Evolutionary conservation across 495 filamentous ascomycete species (phyloP).

Genomic region (Oidiodendron maius): DNA sequence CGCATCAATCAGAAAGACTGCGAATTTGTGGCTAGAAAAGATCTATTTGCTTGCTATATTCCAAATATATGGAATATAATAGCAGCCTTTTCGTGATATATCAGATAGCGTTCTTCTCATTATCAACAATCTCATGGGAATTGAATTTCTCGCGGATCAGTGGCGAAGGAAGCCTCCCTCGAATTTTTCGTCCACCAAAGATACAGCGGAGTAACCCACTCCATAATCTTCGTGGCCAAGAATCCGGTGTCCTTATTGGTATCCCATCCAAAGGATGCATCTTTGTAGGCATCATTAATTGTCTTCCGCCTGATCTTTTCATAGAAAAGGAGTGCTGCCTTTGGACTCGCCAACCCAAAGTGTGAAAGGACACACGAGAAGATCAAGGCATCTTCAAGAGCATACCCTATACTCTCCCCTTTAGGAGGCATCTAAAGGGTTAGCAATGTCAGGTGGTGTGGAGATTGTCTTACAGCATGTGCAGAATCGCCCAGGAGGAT

Average conservation of each 20-base stretch:
- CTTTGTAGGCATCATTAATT: conserved; percentile 47
- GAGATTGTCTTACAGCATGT: conserved; percentile 44
- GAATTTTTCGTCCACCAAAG: too few relatives aligned
- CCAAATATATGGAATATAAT: too few relatives aligned
- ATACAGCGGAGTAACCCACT: conserved; percentile 29
- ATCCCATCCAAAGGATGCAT: conserved; percentile 38
- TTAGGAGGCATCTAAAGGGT: conserved; percentile 49
- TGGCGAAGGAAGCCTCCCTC: too few relatives aligned
- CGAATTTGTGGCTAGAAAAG: too few relatives aligned
- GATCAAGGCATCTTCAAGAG: conserved; percentile 55
- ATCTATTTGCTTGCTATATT: too few relatives aligned
- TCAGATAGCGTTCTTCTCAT: too few relatives aligned
- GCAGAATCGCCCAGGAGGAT: conserved; percentile 53
- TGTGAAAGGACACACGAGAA: conserved; percentile 43
- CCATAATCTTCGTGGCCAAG: conserved; percentile 29
- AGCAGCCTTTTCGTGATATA: too few relatives aligned
- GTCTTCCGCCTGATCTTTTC: conserved; percentile 41
- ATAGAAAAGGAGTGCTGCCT: conserved; percentile 44
- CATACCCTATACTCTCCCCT: conserved; percentile 55
- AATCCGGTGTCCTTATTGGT: conserved; percentile 35
- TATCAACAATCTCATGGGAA: too few relatives aligned
- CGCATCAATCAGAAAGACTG: too few relatives aligned
- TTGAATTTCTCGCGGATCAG: too few relatives aligned
- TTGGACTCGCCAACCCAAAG: conserved; percentile 23
- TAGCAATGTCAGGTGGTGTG: background rate